Evolutionary conservation across 2,329 filamentous ascomycete genomes (phyloP), one percentile per base, ranked within the genome.

Genomic region (Aureobasidium sp.): DNA sequence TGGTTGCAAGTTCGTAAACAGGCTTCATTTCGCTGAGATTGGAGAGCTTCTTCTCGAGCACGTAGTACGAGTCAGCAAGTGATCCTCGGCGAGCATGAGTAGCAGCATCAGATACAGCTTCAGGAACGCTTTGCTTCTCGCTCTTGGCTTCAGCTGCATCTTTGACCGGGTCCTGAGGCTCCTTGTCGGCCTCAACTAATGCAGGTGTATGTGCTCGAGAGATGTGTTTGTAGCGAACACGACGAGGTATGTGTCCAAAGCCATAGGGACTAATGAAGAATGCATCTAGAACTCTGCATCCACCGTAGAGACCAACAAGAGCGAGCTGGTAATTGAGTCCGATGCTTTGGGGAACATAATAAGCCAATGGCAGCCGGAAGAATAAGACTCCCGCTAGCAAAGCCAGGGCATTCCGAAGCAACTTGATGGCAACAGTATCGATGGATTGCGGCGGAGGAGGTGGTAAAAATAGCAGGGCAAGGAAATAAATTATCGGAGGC

Each of bases 311-410:
- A 3, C 76, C 76, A 1, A 78, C 75, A 7, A 78, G 72, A 5
- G 74, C 73, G 17, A 78, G 73, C 60, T 78, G 76, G 57, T 78
- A 78, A 17, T 75, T 78, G 20, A 78, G 68, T n/a, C 76, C 76
- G 44, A 78, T 75, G 62, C 73, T 76, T 63, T 76, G 76, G 5
- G 76, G 75, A 5, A 77, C 73, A 66, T 78, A 72, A 52, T 78
- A 78, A 4, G 69, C 70, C 5, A 78, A 69, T 15, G 76, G 76
- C 15, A 78, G 65, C 6, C 76, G 71, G 53, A 78, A 72, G 68
- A 78, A 78, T 11, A 78, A 70, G 22, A 73, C 64, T 0, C 72
- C 74, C 2, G 76, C 72, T 14, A 69, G 53, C 3, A 74, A 60
- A 1, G 77, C 77, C 37, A 78, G 71, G 1, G 66, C 56, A 52